Conservation (phyloP, 208 protist genomes). For the Trypanosoma scelopori region DNA sequence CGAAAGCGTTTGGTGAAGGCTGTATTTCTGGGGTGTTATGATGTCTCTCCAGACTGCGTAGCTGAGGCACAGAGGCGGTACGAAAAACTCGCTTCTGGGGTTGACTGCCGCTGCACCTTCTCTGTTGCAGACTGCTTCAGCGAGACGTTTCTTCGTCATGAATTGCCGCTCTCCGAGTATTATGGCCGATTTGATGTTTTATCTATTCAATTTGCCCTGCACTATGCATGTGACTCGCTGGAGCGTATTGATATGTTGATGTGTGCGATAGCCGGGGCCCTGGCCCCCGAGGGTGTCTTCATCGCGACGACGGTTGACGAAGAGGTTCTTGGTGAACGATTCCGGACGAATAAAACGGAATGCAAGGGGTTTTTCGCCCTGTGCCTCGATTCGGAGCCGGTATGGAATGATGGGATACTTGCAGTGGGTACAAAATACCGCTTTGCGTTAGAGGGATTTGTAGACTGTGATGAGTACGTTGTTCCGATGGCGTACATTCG, state of each 20-base stretch:
- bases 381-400: slow-evolving; percentile 23
- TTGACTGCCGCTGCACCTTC: slow-evolving; percentile 46
- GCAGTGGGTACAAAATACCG: slow-evolving; percentile 63
- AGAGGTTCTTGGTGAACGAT: slow-evolving; percentile 41
- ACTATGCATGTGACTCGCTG: slow-evolving; percentile 75
- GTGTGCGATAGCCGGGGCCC: slow-evolving; percentile 33
- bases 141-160: slow-evolving; percentile 45
- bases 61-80: slow-evolving; percentile 65
- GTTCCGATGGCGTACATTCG: slow-evolving; percentile 50
- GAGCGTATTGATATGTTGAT: slow-evolving; percentile 54
- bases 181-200: slow-evolving; percentile 68
- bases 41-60: slow-evolving; percentile 76
- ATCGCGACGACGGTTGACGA: slow-evolving; percentile 78
- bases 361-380: slow-evolving; percentile 19
- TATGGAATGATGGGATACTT: slow-evolving; percentile 32
- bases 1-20: slow-evolving; percentile 16
- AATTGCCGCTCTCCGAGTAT: slow-evolving; percentile 32
- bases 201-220: slow-evolving; percentile 85
- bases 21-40: slow-evolving; percentile 48
- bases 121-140: slow-evolving; percentile 79
- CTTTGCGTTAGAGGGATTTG: slow-evolving; percentile 85
- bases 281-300: slow-evolving; percentile 60
- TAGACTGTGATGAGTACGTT: slow-evolving; percentile 85
- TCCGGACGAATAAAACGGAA: slow-evolving; percentile 34
- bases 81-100: slow-evolving; percentile 22